These are phyloP conservation scores for Mycena olivaceomarginata DNA, from an alignment of 768 basidiomycete species.

Conservation along the genomic window DNA sequence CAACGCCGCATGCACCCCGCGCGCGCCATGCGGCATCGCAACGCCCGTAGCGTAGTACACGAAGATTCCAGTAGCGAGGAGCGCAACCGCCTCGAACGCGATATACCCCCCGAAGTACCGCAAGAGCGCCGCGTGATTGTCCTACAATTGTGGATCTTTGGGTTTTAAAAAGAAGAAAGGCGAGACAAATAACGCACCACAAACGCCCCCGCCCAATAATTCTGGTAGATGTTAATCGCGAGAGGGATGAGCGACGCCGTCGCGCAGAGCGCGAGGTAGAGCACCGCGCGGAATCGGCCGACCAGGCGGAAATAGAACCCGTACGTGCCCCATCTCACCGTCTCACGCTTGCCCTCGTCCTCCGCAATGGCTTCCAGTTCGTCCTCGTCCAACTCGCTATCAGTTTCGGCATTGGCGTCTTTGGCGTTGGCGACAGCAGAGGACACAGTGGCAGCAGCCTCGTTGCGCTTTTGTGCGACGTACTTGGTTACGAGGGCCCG, in stretches of 20 bases:
- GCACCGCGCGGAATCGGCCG: slow-evolving; percentile 10
- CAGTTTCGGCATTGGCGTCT: not conserved
- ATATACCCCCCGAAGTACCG: slow-evolving; percentile 26
- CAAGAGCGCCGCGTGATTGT: not conserved
- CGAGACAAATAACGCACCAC: not conserved
- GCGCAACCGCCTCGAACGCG: slow-evolving; percentile 17
- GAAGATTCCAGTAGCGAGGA: slow-evolving; percentile 4
- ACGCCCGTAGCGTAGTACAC: slow-evolving; percentile 25
- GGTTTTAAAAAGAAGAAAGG: not conserved
- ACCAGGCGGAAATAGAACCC: slow-evolving; percentile 24
- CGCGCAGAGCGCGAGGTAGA: slow-evolving; percentile 21
- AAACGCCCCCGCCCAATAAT: slow-evolving; percentile 24
- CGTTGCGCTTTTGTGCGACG: slow-evolving; percentile 5
- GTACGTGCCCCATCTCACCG: slow-evolving; percentile 23
- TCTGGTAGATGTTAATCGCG: slow-evolving; percentile 27
- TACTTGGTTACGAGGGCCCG: slow-evolving; percentile 19
- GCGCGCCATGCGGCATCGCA: slow-evolving; percentile 26
- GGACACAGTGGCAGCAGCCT: not conserved
- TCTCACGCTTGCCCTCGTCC: slow-evolving; percentile 29
- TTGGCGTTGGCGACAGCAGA: not conserved
- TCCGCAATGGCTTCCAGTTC: not conserved
- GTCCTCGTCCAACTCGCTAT: not conserved
- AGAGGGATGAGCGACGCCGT: slow-evolving; percentile 19
- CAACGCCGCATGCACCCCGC: slow-evolving; percentile 16
- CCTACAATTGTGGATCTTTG: not conserved